These are phyloP conservation scores for Populus alba DNA, from an alignment of 345 rosid species.

Conservation along the genomic window DNA sequence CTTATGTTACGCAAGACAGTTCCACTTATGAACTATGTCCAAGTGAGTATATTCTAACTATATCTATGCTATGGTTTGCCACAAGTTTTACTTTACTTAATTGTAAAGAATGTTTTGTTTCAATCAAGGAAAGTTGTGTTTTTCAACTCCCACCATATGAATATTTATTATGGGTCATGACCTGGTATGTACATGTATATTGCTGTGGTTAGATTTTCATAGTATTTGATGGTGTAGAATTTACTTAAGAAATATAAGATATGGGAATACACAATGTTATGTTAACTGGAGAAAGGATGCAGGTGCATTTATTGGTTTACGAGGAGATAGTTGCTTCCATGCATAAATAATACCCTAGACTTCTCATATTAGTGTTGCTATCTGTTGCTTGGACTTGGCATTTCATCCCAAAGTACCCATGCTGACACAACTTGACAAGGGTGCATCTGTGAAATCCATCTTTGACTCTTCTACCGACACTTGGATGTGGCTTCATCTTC, in stretches of 20 bases:
- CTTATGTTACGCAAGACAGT: slow-evolving; percentile 92
- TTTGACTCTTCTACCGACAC: not conserved
- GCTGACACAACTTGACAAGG: not conserved
- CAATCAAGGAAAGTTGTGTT: not conserved
- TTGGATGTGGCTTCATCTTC: not conserved
- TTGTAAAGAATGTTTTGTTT: not conserved
- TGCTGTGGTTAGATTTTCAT: not conserved
- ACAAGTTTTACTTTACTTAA: not conserved
- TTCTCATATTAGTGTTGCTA: not conserved
- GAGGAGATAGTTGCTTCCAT: not conserved
- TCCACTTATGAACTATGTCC: slow-evolving; percentile 87
- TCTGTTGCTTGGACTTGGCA: not conserved
- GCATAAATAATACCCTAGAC: not conserved
- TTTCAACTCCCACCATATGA: not conserved
- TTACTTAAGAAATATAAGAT: not conserved
- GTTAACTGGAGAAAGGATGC: not conserved
- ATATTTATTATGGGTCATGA: not conserved
- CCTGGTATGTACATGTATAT: not conserved
- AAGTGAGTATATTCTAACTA: slow-evolving; percentile 46
- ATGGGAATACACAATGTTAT: not conserved
- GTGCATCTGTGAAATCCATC: not conserved
- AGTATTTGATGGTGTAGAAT: not conserved
- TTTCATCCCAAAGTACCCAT: not conserved
- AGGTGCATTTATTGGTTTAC: not conserved
- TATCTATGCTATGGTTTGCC: not conserved